A percentile compares a stretch with the other conserved stretches of the same genome.
These are phyloP conservation scores for Umbellularia californica DNA, from an alignment of 164 flowering plant species.

Conservation along the genomic window DNA sequence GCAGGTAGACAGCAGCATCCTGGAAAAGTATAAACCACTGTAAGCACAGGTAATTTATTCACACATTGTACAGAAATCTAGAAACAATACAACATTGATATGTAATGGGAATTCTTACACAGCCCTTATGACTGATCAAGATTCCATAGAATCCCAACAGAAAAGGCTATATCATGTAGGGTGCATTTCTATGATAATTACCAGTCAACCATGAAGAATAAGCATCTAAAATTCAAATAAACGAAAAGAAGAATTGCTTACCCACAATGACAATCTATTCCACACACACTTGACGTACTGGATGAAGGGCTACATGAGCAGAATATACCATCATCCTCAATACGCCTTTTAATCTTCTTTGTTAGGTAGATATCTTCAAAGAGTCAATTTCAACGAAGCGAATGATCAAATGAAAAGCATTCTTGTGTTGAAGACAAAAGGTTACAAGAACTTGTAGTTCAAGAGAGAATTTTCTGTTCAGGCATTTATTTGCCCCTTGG, in stretches of 20 bases:
- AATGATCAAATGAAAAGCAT: neutral
- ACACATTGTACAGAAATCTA: neutral
- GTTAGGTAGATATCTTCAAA: constrained; percentile 71
- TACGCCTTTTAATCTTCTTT: constrained; percentile 68
- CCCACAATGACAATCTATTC: constrained; percentile 95
- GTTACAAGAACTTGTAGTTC: no score
- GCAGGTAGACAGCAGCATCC: constrained; percentile 93
- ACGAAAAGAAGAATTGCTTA: constrained; percentile 28
- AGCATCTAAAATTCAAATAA: neutral
- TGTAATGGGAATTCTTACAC: no score
- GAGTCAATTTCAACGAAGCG: constrained; percentile 35
- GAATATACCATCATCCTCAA: constrained; percentile 95
- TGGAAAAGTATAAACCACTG: constrained; percentile 22
- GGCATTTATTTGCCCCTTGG: no score
- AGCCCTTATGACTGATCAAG: neutral
- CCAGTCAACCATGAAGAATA: neutral
- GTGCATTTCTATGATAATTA: neutral
- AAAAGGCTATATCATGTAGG: neutral
- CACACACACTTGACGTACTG: constrained; percentile 66
- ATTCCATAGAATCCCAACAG: neutral
- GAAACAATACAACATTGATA: neutral
- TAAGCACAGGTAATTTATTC: constrained; percentile 1
- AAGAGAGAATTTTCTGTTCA: no score
- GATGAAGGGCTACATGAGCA: constrained; percentile 70
- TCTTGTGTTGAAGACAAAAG: neutral